Evolutionary conservation across 2,329 filamentous ascomycete species (phyloP).

Genomic region (Phyllosticta ampelicida): DNA sequence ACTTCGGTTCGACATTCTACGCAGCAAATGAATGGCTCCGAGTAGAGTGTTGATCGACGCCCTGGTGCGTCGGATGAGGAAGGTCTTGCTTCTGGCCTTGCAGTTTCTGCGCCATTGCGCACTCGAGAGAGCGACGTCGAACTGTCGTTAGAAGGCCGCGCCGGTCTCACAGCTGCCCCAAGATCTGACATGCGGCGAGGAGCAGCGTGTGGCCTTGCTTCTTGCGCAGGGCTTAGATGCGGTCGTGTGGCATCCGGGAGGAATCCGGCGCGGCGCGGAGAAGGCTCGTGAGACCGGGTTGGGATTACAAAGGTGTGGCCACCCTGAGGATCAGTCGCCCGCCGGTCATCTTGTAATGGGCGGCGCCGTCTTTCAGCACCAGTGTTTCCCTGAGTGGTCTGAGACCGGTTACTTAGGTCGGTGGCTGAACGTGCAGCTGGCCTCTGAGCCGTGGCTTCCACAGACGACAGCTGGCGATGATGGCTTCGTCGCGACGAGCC

Average conservation of each 20-base stretch:
- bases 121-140: slow-evolving; percentile 18
- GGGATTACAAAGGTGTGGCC: background rate
- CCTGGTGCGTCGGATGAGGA: slow-evolving; percentile 18
- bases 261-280: slow-evolving; percentile 21
- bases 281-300: slow-evolving; percentile 19
- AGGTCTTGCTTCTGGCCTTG: slow-evolving; percentile 1
- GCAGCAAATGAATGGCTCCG: slow-evolving; percentile 66
- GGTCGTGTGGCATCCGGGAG: slow-evolving; percentile 1
- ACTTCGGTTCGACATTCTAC: slow-evolving; percentile 54
- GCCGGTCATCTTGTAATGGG: slow-evolving; percentile 35
- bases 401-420: slow-evolving; percentile 41
- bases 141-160: slow-evolving; percentile 14
- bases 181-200: background rate
- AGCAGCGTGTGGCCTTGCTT: background rate
- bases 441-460: slow-evolving; percentile 17
- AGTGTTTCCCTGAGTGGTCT: slow-evolving; percentile 16
- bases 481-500: slow-evolving; percentile 23
- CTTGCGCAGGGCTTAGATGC: background rate
- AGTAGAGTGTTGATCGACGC: slow-evolving; percentile 35
- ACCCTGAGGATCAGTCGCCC: slow-evolving; percentile 28
- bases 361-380: slow-evolving; percentile 21
- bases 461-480: slow-evolving; percentile 12
- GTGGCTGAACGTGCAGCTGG: slow-evolving; percentile 53
- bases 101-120: slow-evolving; percentile 1
- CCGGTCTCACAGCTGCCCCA: slow-evolving; percentile 8